Conservation (phyloP, 176 grass and related monocot species). For the Chrysopogon serrulatus region DNA sequence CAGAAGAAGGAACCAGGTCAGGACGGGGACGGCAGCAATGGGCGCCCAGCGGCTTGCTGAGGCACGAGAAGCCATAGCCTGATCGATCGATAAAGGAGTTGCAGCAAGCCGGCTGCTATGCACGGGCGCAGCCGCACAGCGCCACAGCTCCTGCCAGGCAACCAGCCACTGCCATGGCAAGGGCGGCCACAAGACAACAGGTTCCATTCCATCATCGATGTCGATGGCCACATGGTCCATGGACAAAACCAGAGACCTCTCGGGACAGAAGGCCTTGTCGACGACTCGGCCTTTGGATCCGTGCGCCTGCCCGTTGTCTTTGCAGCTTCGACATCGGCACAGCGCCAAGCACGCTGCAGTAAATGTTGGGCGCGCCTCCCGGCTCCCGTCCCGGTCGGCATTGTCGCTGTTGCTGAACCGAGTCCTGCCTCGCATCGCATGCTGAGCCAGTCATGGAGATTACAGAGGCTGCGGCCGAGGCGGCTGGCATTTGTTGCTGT, state of each 20-base stretch:
- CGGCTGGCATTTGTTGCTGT: background rate
- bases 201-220: background rate
- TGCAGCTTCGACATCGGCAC: background rate
- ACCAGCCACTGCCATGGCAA: background rate
- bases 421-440: background rate
- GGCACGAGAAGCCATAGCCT: background rate
- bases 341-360: conserved; percentile 9
- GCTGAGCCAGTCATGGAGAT: background rate
- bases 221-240: background rate
- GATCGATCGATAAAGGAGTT: background rate
- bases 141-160: conserved; percentile 14
- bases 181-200: conserved; percentile 19
- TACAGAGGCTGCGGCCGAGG: conserved; percentile 9
- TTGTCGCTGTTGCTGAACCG: background rate
- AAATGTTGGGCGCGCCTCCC: conserved; percentile 4
- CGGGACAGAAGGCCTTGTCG: background rate
- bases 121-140: background rate
- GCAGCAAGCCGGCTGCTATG: background rate
- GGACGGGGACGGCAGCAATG: conserved; percentile 12
- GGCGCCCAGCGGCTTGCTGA: background rate
- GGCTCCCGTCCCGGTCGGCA: background rate
- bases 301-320: background rate
- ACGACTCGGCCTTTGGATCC: conserved; percentile 18
- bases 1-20: conserved; percentile 18
- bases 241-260: background rate